Evolutionary conservation across 1,284 basidiomycete genomes (phyloP), one percentile per base, ranked within the genome.

Genomic region (Schizophyllum amplum): DNA sequence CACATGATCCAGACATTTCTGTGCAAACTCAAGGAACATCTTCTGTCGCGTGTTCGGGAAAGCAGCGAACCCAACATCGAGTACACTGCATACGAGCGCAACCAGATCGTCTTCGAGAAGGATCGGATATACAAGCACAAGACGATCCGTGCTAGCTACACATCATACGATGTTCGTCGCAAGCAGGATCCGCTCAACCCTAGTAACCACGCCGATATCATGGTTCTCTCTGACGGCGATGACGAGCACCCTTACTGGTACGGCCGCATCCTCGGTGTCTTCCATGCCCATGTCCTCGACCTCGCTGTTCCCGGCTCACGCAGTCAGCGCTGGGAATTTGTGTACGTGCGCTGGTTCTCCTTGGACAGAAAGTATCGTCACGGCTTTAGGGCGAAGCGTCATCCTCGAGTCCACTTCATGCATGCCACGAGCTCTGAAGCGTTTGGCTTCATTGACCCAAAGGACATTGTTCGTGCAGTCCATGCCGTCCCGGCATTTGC

Each of bases 401-500:
- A 65, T 1, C 60, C 54, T 47, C 64, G 63, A 4, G n/a, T 71
- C 24, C 52, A 53, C 4, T 70, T 68, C 49, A 27, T 65, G 21
- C 56, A 56, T 1, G 53, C 57, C 24, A 24, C 46, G 0, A 59
- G 65, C 24, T 49, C 47, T 0, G 50, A 62, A 6, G 64, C 67
- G 0, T 72, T 69, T 52, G 66, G 64, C 0, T 72, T 72, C 58
- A 46, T 72, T n/a, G 62, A 71, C 56, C 71, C 71, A 0, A 42
- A 51, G 1, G 56, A 65, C 11, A 64, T 72, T 1, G 55, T 71
- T 15, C 66, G 66, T 1, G 68, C 56, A 1, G 57, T 56, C 0
- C 68, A 72, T 52, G 47, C 72, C 6, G 66, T 71, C n/a, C 71
- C 70, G 0, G 59, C 60, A 1, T 70, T 69, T 52, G 54, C 47